phyloP scores from a whole-genome alignment of 805 yeast genomes.

The Saccharomycopsis fibuligera region DNA sequence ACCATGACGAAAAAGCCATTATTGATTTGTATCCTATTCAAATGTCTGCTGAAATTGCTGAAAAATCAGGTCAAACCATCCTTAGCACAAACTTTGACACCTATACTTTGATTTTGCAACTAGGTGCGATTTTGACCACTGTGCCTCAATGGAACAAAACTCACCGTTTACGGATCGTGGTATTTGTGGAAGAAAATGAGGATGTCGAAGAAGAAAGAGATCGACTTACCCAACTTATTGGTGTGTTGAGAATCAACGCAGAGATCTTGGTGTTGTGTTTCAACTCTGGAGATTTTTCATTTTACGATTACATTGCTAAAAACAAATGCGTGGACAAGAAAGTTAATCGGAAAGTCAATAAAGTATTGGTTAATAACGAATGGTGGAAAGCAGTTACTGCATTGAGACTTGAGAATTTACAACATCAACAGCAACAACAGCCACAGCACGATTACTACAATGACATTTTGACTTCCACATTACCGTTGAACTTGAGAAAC shows the following conservation, averaged over 20 bases:
- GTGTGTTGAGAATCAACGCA: slow-evolving; percentile 79
- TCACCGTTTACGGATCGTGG: slow-evolving; percentile 72
- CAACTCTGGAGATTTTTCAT: slow-evolving; percentile 45
- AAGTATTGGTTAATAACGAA: slow-evolving; percentile 49
- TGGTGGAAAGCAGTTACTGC: slow-evolving; percentile 79
- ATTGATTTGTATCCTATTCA: slow-evolving; percentile 96
- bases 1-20: slow-evolving; percentile 36
- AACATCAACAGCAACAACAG: neutral
- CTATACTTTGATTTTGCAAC: slow-evolving; percentile 83
- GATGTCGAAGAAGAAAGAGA: slow-evolving; percentile 67
- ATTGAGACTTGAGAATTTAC: slow-evolving; percentile 38
- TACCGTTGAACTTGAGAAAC: neutral
- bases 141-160: slow-evolving; percentile 89
- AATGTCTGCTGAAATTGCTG: slow-evolving; percentile 78
- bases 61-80: slow-evolving; percentile 60
- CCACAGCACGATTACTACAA: neutral
- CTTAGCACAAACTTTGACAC: slow-evolving; percentile 92
- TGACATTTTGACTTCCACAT: neutral
- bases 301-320: slow-evolving; percentile 71
- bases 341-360: slow-evolving; percentile 41
- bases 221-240: slow-evolving; percentile 58
- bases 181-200: slow-evolving; percentile 71
- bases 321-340: slow-evolving; percentile 30
- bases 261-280: slow-evolving; percentile 70
- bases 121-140: slow-evolving; percentile 88